Conservation (phyloP, 139 green algal species). For the Ulvella scutata region DNA sequence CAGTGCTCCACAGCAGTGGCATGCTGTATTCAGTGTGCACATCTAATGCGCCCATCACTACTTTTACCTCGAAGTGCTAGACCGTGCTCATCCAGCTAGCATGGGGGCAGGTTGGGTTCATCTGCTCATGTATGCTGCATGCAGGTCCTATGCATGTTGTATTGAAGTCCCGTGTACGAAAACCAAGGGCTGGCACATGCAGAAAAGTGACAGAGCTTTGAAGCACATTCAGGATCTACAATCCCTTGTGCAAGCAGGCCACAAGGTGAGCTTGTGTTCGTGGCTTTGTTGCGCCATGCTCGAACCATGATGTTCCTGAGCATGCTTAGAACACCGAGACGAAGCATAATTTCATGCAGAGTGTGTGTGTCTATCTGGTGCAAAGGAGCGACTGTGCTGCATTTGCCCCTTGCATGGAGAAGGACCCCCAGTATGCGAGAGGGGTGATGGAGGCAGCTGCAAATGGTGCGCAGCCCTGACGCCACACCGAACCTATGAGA, state of each 20-base stretch:
- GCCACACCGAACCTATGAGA: too few relatives aligned
- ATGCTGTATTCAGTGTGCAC: not conserved
- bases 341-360: not conserved
- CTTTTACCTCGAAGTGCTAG: too few relatives aligned
- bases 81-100: too few relatives aligned
- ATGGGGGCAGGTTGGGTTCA: too few relatives aligned
- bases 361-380: conserved; percentile 34
- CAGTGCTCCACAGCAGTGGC: not conserved
- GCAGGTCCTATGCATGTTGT: too few relatives aligned
- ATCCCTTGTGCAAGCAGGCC: not conserved
- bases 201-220: conserved; percentile 29
- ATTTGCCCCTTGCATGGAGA: conserved; percentile 31
- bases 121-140: too few relatives aligned
- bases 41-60: not conserved
- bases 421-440: conserved; percentile 28
- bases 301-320: too few relatives aligned
- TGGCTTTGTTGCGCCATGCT: not conserved
- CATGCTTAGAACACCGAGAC: not conserved
- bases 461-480: too few relatives aligned
- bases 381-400: conserved; percentile 33
- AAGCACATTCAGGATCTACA: conserved; percentile 36
- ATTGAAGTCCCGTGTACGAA: too few relatives aligned
- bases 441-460: conserved; percentile 12
- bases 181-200: too few relatives aligned
- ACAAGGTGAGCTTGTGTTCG: conserved; percentile 5